Evolutionary conservation across 2,329 filamentous ascomycete genomes (phyloP), one percentile per base, ranked within the genome.

Genomic region (Aspergillus viridinutans): DNA sequence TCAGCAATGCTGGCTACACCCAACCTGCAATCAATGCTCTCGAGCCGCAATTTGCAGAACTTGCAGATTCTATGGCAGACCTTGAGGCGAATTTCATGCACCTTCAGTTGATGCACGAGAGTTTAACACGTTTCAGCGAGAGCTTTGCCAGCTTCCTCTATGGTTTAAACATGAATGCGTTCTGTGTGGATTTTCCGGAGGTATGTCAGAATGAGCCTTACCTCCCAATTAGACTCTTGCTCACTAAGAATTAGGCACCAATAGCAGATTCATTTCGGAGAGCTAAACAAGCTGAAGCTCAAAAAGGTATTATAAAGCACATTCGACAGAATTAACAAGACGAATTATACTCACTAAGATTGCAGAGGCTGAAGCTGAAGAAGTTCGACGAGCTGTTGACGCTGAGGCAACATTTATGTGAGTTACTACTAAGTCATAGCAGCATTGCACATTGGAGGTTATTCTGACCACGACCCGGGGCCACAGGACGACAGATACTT

Each of bases 71-170:
- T 57, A 92, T 97, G 85, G 91, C 92, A 25, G 94, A 97, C 67
- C 83, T 99, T 9, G 94, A 99, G 78, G 90, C 92, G 59, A 97
- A 99, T 74, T 92, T 97, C 80, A 91, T 96, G 88, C 92, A 97
- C 72, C 86, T 99, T 64, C 93, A 97, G 74, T 79, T 97, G 61
- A 95, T 99, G 87, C 92, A 99, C 70, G 93, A 97, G 78, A 96
- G 90, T 68, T 76, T 99, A 64, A 86, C 90, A 25, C 85, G 94
- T 26, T 99, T 99, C 75, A 93, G 88, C 74, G 94, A 99, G 80
- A 95, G 90, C 69, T 99, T 99, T 74, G 92, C 92, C 1, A 91
- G 89, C 65, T 97, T 99, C 68, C 77, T 99, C 49, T 99, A 97
- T 68, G 94, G 94, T 1, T 75, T 99, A 72, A 97, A 97, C 71